A percentile compares a stretch with the other conserved stretches of the same genome.
Conservation (phyloP, 345 rosid species). For the Syzygium aromaticum region DNA sequence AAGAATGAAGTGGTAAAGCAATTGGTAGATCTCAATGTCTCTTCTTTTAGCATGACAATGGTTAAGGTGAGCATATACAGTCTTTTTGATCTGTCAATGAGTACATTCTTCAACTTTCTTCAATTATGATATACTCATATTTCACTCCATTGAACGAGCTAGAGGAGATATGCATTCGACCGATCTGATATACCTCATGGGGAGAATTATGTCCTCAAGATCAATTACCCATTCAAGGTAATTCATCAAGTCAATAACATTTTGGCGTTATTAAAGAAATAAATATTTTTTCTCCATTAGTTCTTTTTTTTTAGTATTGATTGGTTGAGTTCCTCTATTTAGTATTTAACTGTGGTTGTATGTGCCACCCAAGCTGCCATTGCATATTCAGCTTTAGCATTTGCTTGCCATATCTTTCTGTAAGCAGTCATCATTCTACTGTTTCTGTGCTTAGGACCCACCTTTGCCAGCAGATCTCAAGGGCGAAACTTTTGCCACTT, state of each 20-base stretch:
- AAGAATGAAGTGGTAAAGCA: constrained; percentile 71
- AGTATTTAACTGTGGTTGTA: background rate
- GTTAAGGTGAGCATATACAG: constrained; percentile 64
- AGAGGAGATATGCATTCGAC: constrained; percentile 91
- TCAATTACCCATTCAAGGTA: constrained; percentile 95
- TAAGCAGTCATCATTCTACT: background rate
- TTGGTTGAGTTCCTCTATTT: background rate
- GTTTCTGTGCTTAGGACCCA: constrained; percentile 48
- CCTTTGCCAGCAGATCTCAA: constrained; percentile 82
- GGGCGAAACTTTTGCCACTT: constrained; percentile 69
- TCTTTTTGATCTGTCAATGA: background rate
- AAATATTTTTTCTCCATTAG: background rate
- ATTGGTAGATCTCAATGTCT: constrained; percentile 58
- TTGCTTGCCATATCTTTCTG: background rate
- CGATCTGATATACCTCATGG: constrained; percentile 69
- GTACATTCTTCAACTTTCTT: background rate
- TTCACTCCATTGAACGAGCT: constrained; percentile 11
- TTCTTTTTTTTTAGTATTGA: background rate
- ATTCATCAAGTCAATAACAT: background rate
- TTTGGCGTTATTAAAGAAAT: background rate
- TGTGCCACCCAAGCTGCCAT: background rate
- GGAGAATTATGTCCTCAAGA: constrained; percentile 78
- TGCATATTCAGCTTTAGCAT: background rate
- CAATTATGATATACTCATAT: background rate
- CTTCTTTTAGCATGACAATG: constrained; percentile 74